These are phyloP conservation scores for Blastocystis sp. DNA, from an alignment of 352 stramenopile genomes.

Conservation along the genomic window DNA sequence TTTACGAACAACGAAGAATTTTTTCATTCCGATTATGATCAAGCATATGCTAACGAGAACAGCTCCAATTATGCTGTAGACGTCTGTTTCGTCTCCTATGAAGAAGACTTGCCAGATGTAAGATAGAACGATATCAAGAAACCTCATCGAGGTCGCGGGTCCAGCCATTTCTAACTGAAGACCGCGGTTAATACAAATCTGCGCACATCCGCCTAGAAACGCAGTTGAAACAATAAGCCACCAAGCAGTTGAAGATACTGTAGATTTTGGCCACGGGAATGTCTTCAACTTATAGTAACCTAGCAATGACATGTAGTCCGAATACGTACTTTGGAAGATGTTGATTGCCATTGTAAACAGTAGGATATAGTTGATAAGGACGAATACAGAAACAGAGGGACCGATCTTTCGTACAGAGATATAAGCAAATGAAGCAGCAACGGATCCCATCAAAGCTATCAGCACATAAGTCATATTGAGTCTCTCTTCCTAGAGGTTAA, in stretches of 20 bases:
- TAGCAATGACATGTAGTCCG: too few relatives aligned
- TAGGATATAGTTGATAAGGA: slow-evolving; percentile 60
- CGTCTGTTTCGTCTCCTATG: slow-evolving; percentile 5
- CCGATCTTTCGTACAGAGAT: slow-evolving; percentile 56
- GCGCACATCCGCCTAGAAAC: slow-evolving; percentile 18
- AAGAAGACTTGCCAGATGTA: slow-evolving; percentile 63
- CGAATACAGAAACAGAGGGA: slow-evolving; percentile 50
- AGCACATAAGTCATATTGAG: slow-evolving; percentile 17
- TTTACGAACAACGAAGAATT: slow-evolving; percentile 43
- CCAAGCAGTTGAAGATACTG: not conserved
- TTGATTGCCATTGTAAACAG: slow-evolving; percentile 51
- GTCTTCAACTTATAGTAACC: slow-evolving; percentile 28
- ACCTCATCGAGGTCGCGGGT: slow-evolving; percentile 62
- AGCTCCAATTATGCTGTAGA: slow-evolving; percentile 49
- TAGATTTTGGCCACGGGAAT: slow-evolving; percentile 51
- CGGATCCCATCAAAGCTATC: slow-evolving; percentile 50
- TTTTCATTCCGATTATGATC: slow-evolving; percentile 55
- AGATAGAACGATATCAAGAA: slow-evolving; percentile 63
- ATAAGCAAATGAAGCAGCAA: slow-evolving; percentile 54
- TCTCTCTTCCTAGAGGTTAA: too few relatives aligned
- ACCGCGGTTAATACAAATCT: slow-evolving; percentile 63
- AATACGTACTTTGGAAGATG: slow-evolving; percentile 62
- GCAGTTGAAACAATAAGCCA: not conserved
- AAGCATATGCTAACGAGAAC: slow-evolving; percentile 28
- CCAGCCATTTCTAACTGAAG: slow-evolving; percentile 63